phyloP scores from a whole-genome alignment of 2,329 filamentous ascomycete genomes.

The Botrytis hyacinthi region DNA sequence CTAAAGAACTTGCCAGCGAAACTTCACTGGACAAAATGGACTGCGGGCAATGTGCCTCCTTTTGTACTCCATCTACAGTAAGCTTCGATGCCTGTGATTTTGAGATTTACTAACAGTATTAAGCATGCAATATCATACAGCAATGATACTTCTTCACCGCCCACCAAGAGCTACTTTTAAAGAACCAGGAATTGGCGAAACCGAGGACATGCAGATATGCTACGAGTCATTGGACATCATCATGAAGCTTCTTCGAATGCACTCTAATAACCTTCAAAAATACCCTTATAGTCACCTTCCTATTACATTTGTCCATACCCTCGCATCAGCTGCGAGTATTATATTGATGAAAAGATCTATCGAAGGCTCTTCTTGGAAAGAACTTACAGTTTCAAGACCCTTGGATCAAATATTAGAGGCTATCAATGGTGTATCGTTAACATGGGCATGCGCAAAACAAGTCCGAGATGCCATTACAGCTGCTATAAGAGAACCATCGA shows the following conservation, averaged over 20 bases:
- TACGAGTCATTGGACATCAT: slow-evolving; percentile 49
- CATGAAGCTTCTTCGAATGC: slow-evolving; percentile 46
- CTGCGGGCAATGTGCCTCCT: slow-evolving; percentile 46
- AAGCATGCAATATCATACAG: slow-evolving; percentile 50
- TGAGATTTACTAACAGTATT: not conserved
- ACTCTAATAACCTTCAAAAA: slow-evolving; percentile 39
- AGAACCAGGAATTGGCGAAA: slow-evolving; percentile 42
- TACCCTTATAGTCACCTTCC: slow-evolving; percentile 47
- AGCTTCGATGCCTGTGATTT: not conserved
- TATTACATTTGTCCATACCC: slow-evolving; percentile 49
- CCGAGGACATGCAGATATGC: slow-evolving; percentile 50
- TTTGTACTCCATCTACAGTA: slow-evolving; percentile 49
- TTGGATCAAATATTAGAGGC: slow-evolving; percentile 50
- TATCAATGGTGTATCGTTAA: slow-evolving; percentile 52
- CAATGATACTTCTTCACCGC: slow-evolving; percentile 52
- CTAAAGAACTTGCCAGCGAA: slow-evolving; percentile 46
- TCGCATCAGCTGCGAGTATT: slow-evolving; percentile 48
- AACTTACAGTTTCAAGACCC: slow-evolving; percentile 48
- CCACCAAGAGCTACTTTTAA: slow-evolving; percentile 47
- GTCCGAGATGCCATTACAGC: slow-evolving; percentile 41
- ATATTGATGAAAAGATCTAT: slow-evolving; percentile 49
- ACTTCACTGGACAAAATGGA: slow-evolving; percentile 53
- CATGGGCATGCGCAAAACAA: slow-evolving; percentile 48
- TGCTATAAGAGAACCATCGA: slow-evolving; percentile 23
- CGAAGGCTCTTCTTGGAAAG: slow-evolving; percentile 41